Percentiles rank a stretch among this genome's conserved stretches.
Evolutionary conservation across 768 basidiomycete genomes (phyloP).

Genomic region (Aureoboletus auriporus): DNA sequence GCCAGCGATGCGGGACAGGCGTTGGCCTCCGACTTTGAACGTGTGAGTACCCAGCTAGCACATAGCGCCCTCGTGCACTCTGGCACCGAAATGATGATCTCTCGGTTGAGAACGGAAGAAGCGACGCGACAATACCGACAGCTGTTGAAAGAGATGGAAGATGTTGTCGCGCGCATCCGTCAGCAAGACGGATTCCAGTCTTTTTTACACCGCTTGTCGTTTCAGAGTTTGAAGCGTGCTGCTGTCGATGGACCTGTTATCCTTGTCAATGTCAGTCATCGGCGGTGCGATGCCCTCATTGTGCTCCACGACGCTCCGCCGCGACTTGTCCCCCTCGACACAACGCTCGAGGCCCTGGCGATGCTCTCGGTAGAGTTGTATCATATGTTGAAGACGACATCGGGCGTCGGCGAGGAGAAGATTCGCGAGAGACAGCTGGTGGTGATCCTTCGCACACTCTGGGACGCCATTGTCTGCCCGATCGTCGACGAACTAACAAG

Average conservation of each 20-base stretch:
- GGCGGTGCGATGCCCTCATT: constrained; percentile 38
- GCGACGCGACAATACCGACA: constrained; percentile 13
- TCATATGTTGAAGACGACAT: constrained; percentile 3
- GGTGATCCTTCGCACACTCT: constrained; percentile 18
- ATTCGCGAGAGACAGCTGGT: constrained; percentile 14
- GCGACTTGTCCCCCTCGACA: constrained; percentile 16
- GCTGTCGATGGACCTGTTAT: constrained; percentile 33
- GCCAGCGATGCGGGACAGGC: constrained; percentile 8
- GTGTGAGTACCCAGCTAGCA: constrained; percentile 11
- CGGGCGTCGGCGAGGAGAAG: constrained; percentile 18
- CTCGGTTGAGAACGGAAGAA: constrained; percentile 12
- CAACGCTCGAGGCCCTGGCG: constrained; percentile 10
- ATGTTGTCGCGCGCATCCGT: constrained; percentile 19
- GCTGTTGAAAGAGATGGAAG: constrained; percentile 16
- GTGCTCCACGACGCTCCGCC: constrained; percentile 21
- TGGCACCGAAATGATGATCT: background rate
- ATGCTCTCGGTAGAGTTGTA: constrained; percentile 6
- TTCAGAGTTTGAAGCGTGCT: constrained; percentile 13
- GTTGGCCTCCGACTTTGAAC: constrained; percentile 27
- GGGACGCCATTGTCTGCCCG: constrained; percentile 22
- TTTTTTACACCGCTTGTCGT: constrained; percentile 26
- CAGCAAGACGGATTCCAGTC: constrained; percentile 24
- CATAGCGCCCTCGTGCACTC: background rate
- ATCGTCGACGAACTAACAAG: constrained; percentile 12
- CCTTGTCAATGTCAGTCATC: constrained; percentile 30